Evolutionary conservation across 108 stramenopile genomes (phyloP).

Genomic region (Cyclostephanos invisitatus): DNA sequence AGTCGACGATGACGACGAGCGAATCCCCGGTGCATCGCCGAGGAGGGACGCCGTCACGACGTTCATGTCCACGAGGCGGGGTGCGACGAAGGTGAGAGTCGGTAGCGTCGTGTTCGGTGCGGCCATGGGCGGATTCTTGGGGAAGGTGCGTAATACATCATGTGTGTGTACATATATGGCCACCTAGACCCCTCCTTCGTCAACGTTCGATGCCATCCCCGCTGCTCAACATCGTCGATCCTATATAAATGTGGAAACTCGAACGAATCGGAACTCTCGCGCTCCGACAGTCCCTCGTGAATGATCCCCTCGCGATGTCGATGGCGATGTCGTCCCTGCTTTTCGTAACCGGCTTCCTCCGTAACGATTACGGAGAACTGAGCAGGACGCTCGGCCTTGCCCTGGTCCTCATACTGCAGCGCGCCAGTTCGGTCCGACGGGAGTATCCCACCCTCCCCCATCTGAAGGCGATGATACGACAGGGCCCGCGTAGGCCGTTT

Average conservation of each 20-base stretch:
- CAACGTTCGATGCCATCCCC: neutral
- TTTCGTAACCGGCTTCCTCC: conserved; percentile 53
- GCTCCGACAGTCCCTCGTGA: conserved; percentile 37
- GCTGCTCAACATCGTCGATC: neutral
- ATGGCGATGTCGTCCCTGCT: conserved; percentile 38
- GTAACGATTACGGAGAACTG: conserved; percentile 80
- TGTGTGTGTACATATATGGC: neutral
- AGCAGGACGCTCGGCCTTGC: conserved; percentile 69
- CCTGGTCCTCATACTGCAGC: conserved; percentile 58
- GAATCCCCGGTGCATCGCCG: conserved; percentile 46
- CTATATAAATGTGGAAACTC: neutral
- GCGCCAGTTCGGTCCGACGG: conserved; percentile 58
- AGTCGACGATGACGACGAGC: conserved; percentile 34
- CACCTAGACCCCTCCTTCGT: neutral
- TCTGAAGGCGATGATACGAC: conserved; percentile 54
- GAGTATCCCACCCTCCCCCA: conserved; percentile 72
- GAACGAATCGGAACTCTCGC: neutral
- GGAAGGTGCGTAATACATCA: conserved; percentile 62
- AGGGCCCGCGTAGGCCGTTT: conserved; percentile 63
- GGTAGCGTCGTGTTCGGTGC: conserved; percentile 58
- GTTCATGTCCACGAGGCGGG: conserved; percentile 63
- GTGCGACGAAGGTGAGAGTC: conserved; percentile 53
- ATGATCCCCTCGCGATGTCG: conserved; percentile 34
- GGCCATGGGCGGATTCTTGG: conserved; percentile 53
- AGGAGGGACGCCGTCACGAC: conserved; percentile 70